Conservation (phyloP, 108 stramenopile genomes). For the Fistulifera solaris region DNA sequence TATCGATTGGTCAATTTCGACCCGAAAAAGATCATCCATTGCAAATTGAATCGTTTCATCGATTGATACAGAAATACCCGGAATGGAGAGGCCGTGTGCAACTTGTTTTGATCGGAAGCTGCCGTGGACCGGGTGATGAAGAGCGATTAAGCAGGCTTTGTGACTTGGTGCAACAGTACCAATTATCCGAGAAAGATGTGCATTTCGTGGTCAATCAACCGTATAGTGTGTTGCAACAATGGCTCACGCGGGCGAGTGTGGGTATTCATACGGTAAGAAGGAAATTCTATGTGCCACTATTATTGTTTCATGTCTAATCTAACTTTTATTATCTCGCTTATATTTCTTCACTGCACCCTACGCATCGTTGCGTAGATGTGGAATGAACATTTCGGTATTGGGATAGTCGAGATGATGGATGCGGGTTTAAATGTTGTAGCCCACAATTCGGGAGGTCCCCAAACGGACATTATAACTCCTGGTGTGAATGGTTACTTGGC, state of each 20-base stretch:
- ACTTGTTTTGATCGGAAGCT: slow-evolving; percentile 89
- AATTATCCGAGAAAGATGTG: slow-evolving; percentile 59
- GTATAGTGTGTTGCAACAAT: slow-evolving; percentile 65
- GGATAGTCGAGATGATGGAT: slow-evolving; percentile 98
- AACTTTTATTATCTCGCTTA: no score
- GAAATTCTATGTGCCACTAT: no score
- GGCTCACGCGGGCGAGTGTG: slow-evolving; percentile 60
- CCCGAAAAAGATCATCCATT: slow-evolving; percentile 96
- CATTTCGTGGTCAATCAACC: slow-evolving; percentile 87
- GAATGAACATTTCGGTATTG: slow-evolving; percentile 99
- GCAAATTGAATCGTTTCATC: slow-evolving; percentile 66
- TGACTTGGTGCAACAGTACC: slow-evolving; percentile 27
- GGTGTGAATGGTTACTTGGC: slow-evolving; percentile 59
- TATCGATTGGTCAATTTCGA: slow-evolving; percentile 96
- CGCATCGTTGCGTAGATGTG: no score
- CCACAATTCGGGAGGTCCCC: slow-evolving; percentile 95
- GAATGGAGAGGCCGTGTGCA: slow-evolving; percentile 11
- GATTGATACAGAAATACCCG: slow-evolving; percentile 24
- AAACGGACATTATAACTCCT: slow-evolving; percentile 61
- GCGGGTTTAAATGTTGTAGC: slow-evolving; percentile 92
- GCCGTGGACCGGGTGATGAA: slow-evolving; percentile 80
- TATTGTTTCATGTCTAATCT: no score
- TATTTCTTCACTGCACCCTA: no score
- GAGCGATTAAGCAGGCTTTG: slow-evolving; percentile 54
- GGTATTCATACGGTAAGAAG: slow-evolving; percentile 84